Base-by-base conservation (phyloP, 1,139 yeast species). In the Nakaseomyces delphensis region DNA sequence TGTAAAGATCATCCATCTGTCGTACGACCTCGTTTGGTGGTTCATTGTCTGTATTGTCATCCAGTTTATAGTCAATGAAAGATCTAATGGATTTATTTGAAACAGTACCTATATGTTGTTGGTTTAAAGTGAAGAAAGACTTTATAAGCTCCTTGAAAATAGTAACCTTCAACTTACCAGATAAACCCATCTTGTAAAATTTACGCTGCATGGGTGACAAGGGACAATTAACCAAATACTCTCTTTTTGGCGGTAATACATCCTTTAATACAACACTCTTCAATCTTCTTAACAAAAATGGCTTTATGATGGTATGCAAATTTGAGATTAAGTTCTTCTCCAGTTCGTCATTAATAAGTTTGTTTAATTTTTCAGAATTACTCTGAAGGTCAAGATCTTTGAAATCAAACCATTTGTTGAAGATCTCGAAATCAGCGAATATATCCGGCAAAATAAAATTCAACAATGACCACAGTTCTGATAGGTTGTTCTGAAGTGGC, bases 361-460 rank as follows among this genome's bases (percentile, higher is more conserved):
- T 59, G 39, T 56, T 57, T 36, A 80, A 50, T 41, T 71, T 56
- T 29, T 51, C 65, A 1, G 73, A 64, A 11, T 57, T 48, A 65
- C 73, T 41, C 65, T 68, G 48, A 69, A 63, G 27, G 51, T 56
- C 62, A n/a, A 64, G 40, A 31, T 62, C 61, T 37, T 77, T 75
- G 53, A 83, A 83, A 60, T 89, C 93, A 63, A 91, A 91, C 96
- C 97, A 91, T 56, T 81, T 83, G 59, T 87, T 94, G 58, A 91
- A 91, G 38, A 86, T 70, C 42, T 82, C 91, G 47, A 87, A 71
- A 61, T 91, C 97, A 40, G 85, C 84, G 62, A 91, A 91, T 30
- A 91, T 83, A 56, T 89, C 96, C 0, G 98, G 97, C 42, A 91
- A 66, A 36, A 89, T 80, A 55, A 89, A 89, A 57, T 91, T 89